Evolutionary conservation across 768 basidiomycete species (phyloP).

Genomic region (Boletus vermiculosoides): DNA sequence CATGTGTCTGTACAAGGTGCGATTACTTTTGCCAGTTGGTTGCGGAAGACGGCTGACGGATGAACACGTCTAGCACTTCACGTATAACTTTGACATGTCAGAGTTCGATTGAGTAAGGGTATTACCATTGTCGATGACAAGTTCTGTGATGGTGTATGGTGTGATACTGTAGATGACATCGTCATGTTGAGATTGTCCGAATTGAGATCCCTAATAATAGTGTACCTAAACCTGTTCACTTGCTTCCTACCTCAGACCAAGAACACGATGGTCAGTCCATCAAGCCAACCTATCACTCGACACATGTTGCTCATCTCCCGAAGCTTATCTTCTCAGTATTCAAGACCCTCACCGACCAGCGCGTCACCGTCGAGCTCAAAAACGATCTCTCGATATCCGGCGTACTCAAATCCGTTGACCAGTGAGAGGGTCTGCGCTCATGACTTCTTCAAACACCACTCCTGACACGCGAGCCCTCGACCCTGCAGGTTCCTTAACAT

Average conservation of each 20-base stretch:
- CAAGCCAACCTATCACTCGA: not conserved
- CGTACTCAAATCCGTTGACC: conserved; percentile 95
- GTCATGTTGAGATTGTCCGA: not conserved
- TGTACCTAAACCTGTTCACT: conserved; percentile 4
- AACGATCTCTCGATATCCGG: conserved; percentile 98
- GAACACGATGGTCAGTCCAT: conserved; percentile 27
- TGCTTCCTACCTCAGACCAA: not conserved
- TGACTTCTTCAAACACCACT: not conserved
- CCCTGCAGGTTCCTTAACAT: conserved; percentile 85
- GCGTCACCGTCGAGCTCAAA: conserved; percentile 96
- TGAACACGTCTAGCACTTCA: conserved; percentile 26
- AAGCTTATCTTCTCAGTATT: conserved; percentile 96
- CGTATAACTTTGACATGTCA: conserved; percentile 35
- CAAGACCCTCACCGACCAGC: conserved; percentile 97
- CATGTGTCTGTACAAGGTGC: conserved; percentile 87
- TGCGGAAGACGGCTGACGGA: not conserved
- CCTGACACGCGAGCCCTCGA: conserved; percentile 2
- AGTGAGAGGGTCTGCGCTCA: conserved; percentile 45
- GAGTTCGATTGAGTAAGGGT: conserved; percentile 29
- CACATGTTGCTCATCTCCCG: conserved; percentile 8
- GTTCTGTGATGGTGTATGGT: not conserved
- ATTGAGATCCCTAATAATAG: not conserved
- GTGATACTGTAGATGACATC: not conserved
- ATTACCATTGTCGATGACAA: not conserved
- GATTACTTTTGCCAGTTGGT: not conserved